Evolutionary conservation across 441 rosid genomes (phyloP).

Genomic region (Rhodomyrtus psidioides): DNA sequence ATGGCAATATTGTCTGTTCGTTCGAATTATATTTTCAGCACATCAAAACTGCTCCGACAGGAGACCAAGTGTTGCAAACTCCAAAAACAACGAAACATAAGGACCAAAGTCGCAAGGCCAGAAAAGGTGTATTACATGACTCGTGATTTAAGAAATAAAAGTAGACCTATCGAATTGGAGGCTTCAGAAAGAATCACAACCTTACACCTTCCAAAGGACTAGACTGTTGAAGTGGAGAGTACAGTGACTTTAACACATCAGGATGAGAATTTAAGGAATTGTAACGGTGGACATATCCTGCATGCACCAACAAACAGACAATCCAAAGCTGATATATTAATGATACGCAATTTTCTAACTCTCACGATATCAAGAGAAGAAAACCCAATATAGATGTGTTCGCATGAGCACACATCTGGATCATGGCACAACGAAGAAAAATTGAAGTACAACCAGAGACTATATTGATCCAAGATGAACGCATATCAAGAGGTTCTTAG

Average conservation of each 20-base stretch:
- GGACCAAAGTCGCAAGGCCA: background rate
- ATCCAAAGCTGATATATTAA: background rate
- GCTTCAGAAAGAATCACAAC: conserved; percentile 25
- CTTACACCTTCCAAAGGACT: conserved; percentile 93
- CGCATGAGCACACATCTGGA: background rate
- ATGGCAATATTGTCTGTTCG: background rate
- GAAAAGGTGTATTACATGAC: background rate
- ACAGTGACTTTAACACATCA: conserved; percentile 86
- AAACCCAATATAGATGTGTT: background rate
- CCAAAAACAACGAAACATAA: background rate
- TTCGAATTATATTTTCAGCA: background rate
- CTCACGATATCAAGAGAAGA: background rate
- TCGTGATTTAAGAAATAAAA: background rate
- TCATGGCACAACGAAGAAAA: background rate
- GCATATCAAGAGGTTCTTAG: background rate
- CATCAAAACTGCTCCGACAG: background rate
- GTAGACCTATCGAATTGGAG: background rate
- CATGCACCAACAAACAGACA: conserved; percentile 10
- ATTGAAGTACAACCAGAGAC: background rate
- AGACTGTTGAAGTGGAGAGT: conserved; percentile 95
- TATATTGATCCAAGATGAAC: background rate
- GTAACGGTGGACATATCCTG: conserved; percentile 88
- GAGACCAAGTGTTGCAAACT: background rate
- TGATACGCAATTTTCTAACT: background rate
- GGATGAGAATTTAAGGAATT: conserved; percentile 87